These are phyloP conservation scores for Debaryomyces coudertii DNA, from an alignment of 1,139 yeast species.

Conservation along the genomic window DNA sequence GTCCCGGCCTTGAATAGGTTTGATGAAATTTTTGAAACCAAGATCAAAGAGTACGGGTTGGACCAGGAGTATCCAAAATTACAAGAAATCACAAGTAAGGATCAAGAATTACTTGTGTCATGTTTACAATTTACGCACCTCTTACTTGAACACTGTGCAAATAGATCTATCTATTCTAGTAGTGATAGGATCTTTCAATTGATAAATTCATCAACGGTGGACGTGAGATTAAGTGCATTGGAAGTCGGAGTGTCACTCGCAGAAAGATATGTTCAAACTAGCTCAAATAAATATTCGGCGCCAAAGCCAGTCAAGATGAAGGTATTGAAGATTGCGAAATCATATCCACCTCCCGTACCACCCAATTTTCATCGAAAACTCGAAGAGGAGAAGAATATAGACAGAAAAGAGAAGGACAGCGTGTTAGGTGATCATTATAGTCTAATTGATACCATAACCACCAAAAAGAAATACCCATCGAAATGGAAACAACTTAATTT, in stretches of 20 bases:
- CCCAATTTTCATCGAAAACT: constrained; percentile 32
- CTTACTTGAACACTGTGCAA: constrained; percentile 70
- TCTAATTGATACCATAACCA: constrained; percentile 55
- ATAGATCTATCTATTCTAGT: constrained; percentile 69
- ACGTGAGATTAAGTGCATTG: constrained; percentile 63
- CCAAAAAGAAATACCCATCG: constrained; percentile 51
- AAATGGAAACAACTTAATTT: constrained; percentile 62
- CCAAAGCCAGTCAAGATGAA: constrained; percentile 48
- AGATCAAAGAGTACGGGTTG: constrained; percentile 58
- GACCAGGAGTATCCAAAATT: constrained; percentile 51
- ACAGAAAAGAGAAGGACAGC: constrained; percentile 23
- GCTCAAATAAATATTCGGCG: constrained; percentile 45
- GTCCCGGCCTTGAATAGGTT: constrained; percentile 73
- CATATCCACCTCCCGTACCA: constrained; percentile 57
- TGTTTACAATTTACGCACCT: constrained; percentile 65
- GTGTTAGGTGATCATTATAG: constrained; percentile 54
- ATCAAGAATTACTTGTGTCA: constrained; percentile 49
- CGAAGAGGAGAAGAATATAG: constrained; percentile 12
- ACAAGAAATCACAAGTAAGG: constrained; percentile 46
- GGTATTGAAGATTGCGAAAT: constrained; percentile 54
- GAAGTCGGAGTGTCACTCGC: constrained; percentile 65
- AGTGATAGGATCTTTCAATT: constrained; percentile 63
- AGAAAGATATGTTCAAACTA: constrained; percentile 54
- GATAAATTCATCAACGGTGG: constrained; percentile 61
- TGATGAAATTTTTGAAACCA: constrained; percentile 63